Conservation (phyloP, 2,329 filamentous ascomycete genomes). For the Colletotrichum agaves region DNA sequence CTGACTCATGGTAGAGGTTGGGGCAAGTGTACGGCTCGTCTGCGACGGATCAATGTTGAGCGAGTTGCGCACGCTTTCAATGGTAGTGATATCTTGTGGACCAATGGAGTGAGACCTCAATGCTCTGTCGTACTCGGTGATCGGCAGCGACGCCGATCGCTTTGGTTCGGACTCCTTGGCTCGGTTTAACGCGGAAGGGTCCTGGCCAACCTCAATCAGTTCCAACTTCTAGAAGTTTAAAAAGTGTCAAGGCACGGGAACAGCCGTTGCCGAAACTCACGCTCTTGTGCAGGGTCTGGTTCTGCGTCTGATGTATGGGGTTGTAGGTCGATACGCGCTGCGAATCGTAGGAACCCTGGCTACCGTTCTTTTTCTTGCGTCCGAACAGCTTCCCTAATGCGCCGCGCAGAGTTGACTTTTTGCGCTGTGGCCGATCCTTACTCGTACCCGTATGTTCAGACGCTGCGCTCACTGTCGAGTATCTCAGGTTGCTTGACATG, state of each 20-base stretch:
- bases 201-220: conserved; percentile 43
- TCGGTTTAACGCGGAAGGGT: conserved; percentile 51
- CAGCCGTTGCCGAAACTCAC: conserved; percentile 51
- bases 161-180: conserved; percentile 55
- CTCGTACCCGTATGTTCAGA: conserved; percentile 48
- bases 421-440: conserved; percentile 57
- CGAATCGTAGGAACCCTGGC: conserved; percentile 45
- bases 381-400: conserved; percentile 69
- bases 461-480: conserved; percentile 59
- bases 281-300: conserved; percentile 59
- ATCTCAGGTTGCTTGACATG: conserved; percentile 55
- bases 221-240: neutral
- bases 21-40: conserved; percentile 52
- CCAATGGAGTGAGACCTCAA: conserved; percentile 71
- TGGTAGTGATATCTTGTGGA: conserved; percentile 63
- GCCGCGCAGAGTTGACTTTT: conserved; percentile 67
- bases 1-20: conserved; percentile 52
- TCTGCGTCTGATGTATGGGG: conserved; percentile 54
- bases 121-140: conserved; percentile 70
- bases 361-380: conserved; percentile 62
- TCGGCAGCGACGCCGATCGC: conserved; percentile 67
- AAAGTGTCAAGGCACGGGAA: conserved; percentile 26
- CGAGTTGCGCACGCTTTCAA: conserved; percentile 65
- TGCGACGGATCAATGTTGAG: conserved; percentile 57
- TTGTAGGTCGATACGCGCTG: conserved; percentile 43